These are phyloP conservation scores for Trichoderma lentiforme DNA, from an alignment of 2,329 filamentous ascomycete species.

Conservation along the genomic window DNA sequence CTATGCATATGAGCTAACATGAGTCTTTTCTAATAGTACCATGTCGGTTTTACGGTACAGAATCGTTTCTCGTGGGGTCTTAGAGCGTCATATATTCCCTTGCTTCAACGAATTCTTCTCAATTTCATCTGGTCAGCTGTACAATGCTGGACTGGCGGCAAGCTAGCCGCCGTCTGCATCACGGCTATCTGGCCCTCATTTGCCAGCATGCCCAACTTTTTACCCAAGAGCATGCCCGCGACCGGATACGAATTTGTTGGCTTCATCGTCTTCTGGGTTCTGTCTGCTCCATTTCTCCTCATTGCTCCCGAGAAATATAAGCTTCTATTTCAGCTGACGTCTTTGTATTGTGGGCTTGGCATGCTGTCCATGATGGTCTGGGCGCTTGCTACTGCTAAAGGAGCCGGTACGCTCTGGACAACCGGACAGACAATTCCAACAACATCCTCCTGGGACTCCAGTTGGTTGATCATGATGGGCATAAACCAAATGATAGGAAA, in stretches of 20 bases:
- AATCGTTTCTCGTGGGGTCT: neutral
- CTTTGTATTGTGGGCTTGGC: neutral
- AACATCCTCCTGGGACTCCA: neutral
- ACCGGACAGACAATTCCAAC: neutral
- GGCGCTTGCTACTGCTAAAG: neutral
- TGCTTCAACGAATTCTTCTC: neutral
- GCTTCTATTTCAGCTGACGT: neutral
- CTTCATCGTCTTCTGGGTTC: neutral
- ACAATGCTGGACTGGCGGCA: neutral
- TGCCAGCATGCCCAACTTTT: neutral
- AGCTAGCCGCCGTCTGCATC: neutral
- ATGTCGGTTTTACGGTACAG: neutral
- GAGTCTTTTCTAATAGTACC: neutral
- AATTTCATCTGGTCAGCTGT: neutral
- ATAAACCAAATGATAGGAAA: neutral
- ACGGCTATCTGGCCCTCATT: neutral
- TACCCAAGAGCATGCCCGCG: neutral
- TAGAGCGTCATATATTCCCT: neutral
- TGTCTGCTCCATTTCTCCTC: neutral
- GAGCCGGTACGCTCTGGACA: neutral
- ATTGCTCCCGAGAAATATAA: neutral
- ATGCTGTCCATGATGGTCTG: neutral
- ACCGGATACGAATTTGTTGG: neutral
- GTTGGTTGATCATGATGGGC: neutral
- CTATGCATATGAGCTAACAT: neutral